Conservation (phyloP, 2,329 filamentous ascomycete species). For the Aspergillus sp. region DNA sequence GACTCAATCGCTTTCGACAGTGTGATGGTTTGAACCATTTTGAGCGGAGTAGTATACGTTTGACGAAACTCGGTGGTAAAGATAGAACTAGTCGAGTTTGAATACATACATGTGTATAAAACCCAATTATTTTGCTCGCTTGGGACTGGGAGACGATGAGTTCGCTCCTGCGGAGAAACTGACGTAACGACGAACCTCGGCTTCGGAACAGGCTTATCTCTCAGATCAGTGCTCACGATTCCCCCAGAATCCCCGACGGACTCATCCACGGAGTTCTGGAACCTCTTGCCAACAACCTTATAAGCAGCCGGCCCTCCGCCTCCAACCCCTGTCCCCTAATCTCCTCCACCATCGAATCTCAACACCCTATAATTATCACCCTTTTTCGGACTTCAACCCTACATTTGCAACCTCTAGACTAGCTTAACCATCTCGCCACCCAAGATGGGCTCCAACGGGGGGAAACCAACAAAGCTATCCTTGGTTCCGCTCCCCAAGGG, state of each 20-base stretch:
- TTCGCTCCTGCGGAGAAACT: slow-evolving; percentile 8
- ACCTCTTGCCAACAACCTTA: slow-evolving; percentile 20
- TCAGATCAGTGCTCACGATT: slow-evolving; percentile 23
- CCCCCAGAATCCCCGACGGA: slow-evolving; percentile 28
- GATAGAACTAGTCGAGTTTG: not conserved
- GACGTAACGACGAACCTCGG: slow-evolving; percentile 35
- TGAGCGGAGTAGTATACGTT: not conserved
- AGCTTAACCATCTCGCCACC: slow-evolving; percentile 1
- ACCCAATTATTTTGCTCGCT: not conserved
- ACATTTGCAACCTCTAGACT: not conserved
- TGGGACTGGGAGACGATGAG: not conserved
- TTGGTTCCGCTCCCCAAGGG: slow-evolving; percentile 80
- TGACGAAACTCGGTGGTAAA: not conserved
- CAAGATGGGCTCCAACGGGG: slow-evolving; percentile 38
- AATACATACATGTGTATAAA: not conserved
- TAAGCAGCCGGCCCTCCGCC: slow-evolving; percentile 12
- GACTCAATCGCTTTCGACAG: not conserved
- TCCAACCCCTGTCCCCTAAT: not conserved
- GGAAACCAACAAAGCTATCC: slow-evolving; percentile 56
- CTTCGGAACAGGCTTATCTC: slow-evolving; percentile 32
- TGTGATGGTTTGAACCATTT: not conserved
- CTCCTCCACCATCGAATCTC: not conserved
- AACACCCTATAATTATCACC: not conserved
- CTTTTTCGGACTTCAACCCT: not conserved
- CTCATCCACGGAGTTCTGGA: slow-evolving; percentile 33